phyloP scores from a whole-genome alignment of 352 stramenopile species.

The Phytophthora tubulina region DNA sequence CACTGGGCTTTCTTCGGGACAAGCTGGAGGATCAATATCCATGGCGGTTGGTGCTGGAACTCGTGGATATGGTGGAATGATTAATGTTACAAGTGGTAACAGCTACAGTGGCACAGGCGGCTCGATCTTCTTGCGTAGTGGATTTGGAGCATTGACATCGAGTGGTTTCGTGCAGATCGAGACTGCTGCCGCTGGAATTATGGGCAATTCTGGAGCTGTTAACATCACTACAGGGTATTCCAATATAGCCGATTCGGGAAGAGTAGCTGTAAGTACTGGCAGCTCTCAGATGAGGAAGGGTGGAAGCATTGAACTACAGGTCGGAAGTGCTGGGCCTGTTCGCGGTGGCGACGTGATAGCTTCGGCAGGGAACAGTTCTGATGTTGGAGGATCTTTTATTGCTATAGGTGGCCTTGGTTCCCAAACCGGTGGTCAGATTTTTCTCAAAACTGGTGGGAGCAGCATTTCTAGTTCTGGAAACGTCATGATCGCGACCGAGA shows the following conservation, averaged over 20 bases:
- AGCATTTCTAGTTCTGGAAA: conserved; percentile 36
- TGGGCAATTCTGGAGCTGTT: conserved; percentile 33
- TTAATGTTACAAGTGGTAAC: conserved; percentile 33
- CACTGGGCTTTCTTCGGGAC: conserved; percentile 26
- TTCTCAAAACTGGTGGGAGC: conserved; percentile 31
- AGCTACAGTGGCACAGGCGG: conserved; percentile 36
- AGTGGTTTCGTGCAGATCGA: conserved; percentile 36
- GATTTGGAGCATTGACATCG: conserved; percentile 30
- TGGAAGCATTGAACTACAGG: conserved; percentile 32
- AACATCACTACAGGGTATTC: conserved; percentile 32
- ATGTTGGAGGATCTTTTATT: conserved; percentile 32
- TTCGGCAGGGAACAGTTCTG: conserved; percentile 38
- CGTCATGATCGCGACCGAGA: conserved; percentile 21
- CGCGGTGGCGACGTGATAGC: conserved; percentile 34
- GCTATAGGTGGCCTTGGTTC: conserved; percentile 32
- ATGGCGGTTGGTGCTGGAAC: conserved; percentile 29
- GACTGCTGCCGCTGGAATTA: conserved; percentile 20
- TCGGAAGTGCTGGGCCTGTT: conserved; percentile 31
- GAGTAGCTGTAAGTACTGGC: conserved; percentile 33
- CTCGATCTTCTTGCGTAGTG: conserved; percentile 36
- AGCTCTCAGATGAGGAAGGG: conserved; percentile 30
- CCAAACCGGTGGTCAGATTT: conserved; percentile 39
- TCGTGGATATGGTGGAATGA: conserved; percentile 30
- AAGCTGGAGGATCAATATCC: conserved; percentile 39
- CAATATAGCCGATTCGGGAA: conserved; percentile 27